Base-by-base conservation (phyloP, 2,329 filamentous ascomycete species). In the Aspergillus flavus region DNA sequence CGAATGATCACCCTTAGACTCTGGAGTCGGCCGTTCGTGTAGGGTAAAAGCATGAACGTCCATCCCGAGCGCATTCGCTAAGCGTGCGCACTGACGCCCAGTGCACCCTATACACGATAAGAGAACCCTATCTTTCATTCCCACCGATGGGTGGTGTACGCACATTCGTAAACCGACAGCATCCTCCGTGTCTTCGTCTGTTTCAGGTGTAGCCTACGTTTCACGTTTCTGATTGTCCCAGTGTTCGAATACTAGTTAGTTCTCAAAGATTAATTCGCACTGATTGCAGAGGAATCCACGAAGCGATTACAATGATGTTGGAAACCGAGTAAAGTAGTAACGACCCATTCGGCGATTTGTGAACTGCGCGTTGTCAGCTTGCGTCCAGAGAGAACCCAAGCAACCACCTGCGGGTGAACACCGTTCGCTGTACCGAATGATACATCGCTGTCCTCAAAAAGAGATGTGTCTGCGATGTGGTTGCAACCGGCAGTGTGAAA, bases 381-480 rank as follows among this genome's bases (percentile, higher is more conserved):
- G 21, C 6, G 14, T 34, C 28, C 32, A 9, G 21, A 7, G 6
- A 48, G 16, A 32, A 30, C 16, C n/a, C 7, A 30, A 58, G 9
- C 16, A 11, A 11, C 34, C 41, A 48, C 46, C 43, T 32, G 58
- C 46, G 26, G 46, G 32, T 58, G 60, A 19, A 61, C 46, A 11
- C 60, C 55, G 39, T 62, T 62, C 7, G 56, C 46, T 9, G 36
- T 58, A 43, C 36, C 58, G 23, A 58, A 58, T 6, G 60, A 48
- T 23, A 61, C 19, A 21, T 61, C 16, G 3, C 55, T 46, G 11
- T 61, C 48, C 12, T 58, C 14, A 28, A 58, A 61, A n/a, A 58
- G 23, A 10, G 21, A 16, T 5, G 12, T 30, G 10, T n/a, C 55
- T 21, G 9, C 23, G 46, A 58, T 32, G 19, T 58, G 60, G 2